Base-by-base conservation (phyloP, 2,329 filamentous ascomycete species). In the Pyrenophora seminiperda region DNA sequence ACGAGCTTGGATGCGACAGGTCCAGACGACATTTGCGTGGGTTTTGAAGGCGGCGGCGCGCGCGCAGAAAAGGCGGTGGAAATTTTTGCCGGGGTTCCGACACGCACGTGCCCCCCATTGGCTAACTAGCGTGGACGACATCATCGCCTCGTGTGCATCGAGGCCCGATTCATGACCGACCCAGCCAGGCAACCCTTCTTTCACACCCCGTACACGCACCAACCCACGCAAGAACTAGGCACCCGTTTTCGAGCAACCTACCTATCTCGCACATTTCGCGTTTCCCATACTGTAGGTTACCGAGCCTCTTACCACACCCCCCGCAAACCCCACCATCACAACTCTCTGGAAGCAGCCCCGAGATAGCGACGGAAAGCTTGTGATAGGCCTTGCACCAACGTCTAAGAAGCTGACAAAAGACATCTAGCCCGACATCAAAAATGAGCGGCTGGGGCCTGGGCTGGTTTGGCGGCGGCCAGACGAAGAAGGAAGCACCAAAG, bases 401-500 rank as follows among this genome's bases (percentile, higher is more conserved):
- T 19, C 7, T 18, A 41, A 13, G n/a, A n/a, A 38, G 38, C 49
- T 52, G 39, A 52, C 36, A 27, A 18, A n/a, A 29, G 13, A 48
- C 13, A 17, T 11, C n/a, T 18, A 52, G 34, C 14, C 36, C 44
- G 29, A 41, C n/a, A 34, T 34, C 10, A 24, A 63, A 29, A 41
- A 75, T 75, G 73, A 68, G 68, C 49, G 70, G 76, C 66, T 80
- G 78, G 78, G 77, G 78, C 51, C 69, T 78, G 56, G 74, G 88
- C 78, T 97, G 92, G 91, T 96, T 97, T 74, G 91, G 93, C 76
- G 91, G 91, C 68, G 84, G 83, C 61, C 83, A 84, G 67, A 90
- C 91, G 82, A 87, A 87, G 78, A 96, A 95, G 79, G 91, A 97
- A 78, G 88, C 86, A 53, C 91, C 94, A 50, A 99, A 99, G 83